Conservation (phyloP, 176 grass and related monocot species). For the Oryza meyeriana region DNA sequence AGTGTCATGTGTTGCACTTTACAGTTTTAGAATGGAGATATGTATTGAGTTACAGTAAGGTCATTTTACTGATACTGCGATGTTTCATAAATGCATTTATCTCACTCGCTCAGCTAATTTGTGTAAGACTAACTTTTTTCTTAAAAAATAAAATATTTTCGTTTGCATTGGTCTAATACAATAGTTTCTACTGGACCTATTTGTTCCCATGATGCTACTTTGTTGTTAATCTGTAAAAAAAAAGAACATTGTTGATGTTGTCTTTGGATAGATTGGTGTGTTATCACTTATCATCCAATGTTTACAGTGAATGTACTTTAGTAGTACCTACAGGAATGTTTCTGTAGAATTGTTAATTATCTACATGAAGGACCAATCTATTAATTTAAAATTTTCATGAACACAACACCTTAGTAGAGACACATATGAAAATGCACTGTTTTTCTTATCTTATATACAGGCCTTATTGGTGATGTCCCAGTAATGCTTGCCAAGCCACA, state of each 20-base stretch:
- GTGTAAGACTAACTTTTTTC: neutral
- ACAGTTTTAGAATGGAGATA: neutral
- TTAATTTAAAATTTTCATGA: neutral
- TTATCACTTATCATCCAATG: neutral
- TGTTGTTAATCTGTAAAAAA: neutral
- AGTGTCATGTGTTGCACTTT: neutral
- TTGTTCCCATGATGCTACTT: neutral
- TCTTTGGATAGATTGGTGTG: no score
- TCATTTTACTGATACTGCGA: neutral
- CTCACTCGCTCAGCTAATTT: neutral
- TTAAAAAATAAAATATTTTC: neutral
- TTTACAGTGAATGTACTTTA: neutral
- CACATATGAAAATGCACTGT: neutral
- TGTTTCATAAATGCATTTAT: neutral
- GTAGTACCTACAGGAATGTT: neutral
- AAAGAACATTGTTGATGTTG: neutral
- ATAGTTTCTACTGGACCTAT: neutral
- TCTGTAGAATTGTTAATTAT: neutral
- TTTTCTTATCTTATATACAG: slow-evolving; percentile 29
- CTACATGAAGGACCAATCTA: neutral
- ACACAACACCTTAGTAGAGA: neutral
- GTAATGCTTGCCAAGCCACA: slow-evolving; percentile 90
- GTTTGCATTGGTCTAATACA: neutral
- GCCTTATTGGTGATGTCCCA: slow-evolving; percentile 71
- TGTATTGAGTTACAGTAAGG: neutral